Conservation (phyloP, 768 basidiomycete genomes). For the Boletellus ananiceps region DNA sequence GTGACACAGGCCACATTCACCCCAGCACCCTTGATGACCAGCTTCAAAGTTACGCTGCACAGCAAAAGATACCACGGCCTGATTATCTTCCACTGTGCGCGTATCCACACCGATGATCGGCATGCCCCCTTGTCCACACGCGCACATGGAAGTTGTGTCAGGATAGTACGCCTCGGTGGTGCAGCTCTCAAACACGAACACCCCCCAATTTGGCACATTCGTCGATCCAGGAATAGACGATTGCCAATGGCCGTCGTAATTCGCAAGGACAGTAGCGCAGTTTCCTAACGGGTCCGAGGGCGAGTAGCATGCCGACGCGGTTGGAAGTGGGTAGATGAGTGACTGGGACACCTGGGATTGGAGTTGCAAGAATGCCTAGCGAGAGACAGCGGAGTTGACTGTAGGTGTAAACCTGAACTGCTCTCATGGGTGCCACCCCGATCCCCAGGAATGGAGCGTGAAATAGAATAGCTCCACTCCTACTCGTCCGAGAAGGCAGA, state of each 20-base stretch:
- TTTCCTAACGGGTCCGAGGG: constrained; percentile 36
- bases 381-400: constrained; percentile 37
- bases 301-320: constrained; percentile 40
- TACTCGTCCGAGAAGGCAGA: no score
- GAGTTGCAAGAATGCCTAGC: constrained; percentile 31
- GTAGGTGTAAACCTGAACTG: constrained; percentile 31
- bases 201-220: constrained; percentile 32
- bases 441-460: no score
- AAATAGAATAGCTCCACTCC: no score
- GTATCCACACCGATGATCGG: no score
- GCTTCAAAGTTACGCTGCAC: constrained; percentile 8
- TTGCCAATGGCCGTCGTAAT: constrained; percentile 39
- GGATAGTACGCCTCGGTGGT: constrained; percentile 39
- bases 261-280: constrained; percentile 32
- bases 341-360: constrained; percentile 39
- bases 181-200: constrained; percentile 38
- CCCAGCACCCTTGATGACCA: constrained; percentile 22
- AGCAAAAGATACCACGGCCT: constrained; percentile 21
- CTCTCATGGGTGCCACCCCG: not conserved
- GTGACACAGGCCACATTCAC: no score
- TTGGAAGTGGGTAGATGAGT: no score
- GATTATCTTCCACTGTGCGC: constrained; percentile 14
- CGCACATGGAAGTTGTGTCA: constrained; percentile 25
- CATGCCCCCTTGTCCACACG: constrained; percentile 19
- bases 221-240: constrained; percentile 38